Evolutionary conservation across 805 yeast species (phyloP).

Genomic region (Candida glaebosa): DNA sequence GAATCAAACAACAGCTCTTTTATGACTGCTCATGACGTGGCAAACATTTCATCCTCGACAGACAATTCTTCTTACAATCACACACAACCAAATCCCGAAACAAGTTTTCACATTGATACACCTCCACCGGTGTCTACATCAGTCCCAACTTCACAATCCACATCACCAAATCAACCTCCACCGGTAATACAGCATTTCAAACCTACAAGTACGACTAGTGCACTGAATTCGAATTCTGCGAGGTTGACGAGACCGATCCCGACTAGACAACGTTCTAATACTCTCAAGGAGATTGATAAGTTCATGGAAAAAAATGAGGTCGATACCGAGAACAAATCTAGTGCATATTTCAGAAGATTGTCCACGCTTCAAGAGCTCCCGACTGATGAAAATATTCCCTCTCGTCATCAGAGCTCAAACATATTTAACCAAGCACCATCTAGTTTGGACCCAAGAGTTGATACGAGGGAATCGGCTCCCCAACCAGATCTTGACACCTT

Average conservation of each 20-base stretch:
- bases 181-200: slow-evolving; percentile 11
- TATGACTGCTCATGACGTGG: slow-evolving; percentile 1
- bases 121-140: slow-evolving; percentile 22
- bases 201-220: slow-evolving; percentile 13
- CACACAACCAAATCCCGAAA: background rate
- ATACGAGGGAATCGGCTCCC: background rate
- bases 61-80: slow-evolving; percentile 1
- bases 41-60: background rate
- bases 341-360: slow-evolving; percentile 62
- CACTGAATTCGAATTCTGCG: slow-evolving; percentile 11
- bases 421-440: background rate
- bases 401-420: slow-evolving; percentile 5
- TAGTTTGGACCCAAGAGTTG: too few species aligned
- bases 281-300: slow-evolving; percentile 31
- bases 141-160: slow-evolving; percentile 10
- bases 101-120: slow-evolving; percentile 1
- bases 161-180: slow-evolving; percentile 9
- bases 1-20: slow-evolving; percentile 4
- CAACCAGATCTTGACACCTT: background rate
- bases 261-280: slow-evolving; percentile 32
- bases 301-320: slow-evolving; percentile 37
- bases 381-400: slow-evolving; percentile 19
- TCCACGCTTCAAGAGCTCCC: slow-evolving; percentile 60
- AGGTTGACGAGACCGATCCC: slow-evolving; percentile 5
- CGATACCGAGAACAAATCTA: slow-evolving; percentile 48